Conservation (phyloP, 2,329 filamentous ascomycete genomes). For the Calonectria ilicicola region DNA sequence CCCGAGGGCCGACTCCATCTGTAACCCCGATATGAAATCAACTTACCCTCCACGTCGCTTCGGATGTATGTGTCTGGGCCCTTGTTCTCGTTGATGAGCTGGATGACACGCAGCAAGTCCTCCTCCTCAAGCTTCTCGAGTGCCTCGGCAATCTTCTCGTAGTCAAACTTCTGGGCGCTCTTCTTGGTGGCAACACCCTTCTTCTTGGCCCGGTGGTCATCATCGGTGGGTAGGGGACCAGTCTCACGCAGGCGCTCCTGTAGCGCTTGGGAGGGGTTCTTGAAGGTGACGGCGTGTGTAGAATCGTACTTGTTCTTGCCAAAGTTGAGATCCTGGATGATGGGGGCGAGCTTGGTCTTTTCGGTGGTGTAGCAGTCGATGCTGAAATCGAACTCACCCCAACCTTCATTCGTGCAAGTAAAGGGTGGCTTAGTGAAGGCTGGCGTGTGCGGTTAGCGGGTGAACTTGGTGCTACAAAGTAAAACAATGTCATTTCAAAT, state of each 20-base stretch:
- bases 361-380: conserved; percentile 87
- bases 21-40: conserved; percentile 7
- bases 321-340: conserved; percentile 95
- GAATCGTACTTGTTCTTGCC: conserved; percentile 83
- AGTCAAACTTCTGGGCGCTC: conserved; percentile 80
- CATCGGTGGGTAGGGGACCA: conserved; percentile 84
- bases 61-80: conserved; percentile 93
- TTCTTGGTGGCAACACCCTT: conserved; percentile 78
- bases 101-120: conserved; percentile 92
- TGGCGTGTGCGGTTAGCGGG: conserved; percentile 51
- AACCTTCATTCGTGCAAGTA: conserved; percentile 91
- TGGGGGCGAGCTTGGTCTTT: conserved; percentile 81
- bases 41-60: conserved; percentile 94
- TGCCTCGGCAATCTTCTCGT: conserved; percentile 96
- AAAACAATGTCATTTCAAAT: background rate
- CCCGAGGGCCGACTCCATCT: background rate
- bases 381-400: conserved; percentile 97
- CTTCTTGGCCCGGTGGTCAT: conserved; percentile 71
- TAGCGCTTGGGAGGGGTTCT: conserved; percentile 91
- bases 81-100: conserved; percentile 99
- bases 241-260: conserved; percentile 84
- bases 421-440: conserved; percentile 89
- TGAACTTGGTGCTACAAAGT: background rate
- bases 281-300: conserved; percentile 85
- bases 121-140: conserved; percentile 92